phyloP scores from a whole-genome alignment of 1,284 basidiomycete species.

The Austroboletus niveus region DNA sequence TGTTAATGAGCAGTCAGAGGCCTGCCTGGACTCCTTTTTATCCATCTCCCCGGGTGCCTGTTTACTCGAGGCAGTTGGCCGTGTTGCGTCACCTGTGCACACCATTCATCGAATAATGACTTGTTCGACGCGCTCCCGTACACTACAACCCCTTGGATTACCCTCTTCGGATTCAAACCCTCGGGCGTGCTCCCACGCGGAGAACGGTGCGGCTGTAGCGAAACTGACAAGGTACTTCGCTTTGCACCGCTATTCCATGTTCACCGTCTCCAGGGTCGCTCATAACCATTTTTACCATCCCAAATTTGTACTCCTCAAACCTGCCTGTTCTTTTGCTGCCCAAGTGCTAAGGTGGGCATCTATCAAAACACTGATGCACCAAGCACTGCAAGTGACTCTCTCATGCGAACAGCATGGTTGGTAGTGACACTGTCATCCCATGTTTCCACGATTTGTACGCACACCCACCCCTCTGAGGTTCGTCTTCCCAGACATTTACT shows the following conservation, averaged over 20 bases:
- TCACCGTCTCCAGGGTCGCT: slow-evolving; percentile 6
- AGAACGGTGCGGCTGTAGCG: background rate
- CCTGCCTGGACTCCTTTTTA: slow-evolving; percentile 3
- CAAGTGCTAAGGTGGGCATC: background rate
- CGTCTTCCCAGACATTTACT: too few species aligned
- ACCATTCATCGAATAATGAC: background rate
- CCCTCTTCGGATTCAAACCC: background rate
- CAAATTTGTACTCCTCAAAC: background rate
- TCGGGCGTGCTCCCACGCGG: slow-evolving; percentile 1
- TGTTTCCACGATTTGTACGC: too few species aligned
- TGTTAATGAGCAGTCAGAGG: background rate
- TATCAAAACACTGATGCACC: too few species aligned
- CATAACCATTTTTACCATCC: background rate
- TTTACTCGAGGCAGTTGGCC: background rate
- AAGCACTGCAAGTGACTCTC: too few species aligned
- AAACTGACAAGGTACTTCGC: background rate
- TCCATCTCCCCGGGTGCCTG: background rate
- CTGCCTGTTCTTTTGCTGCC: background rate
- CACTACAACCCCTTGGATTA: slow-evolving; percentile 1
- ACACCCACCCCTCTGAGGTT: too few species aligned
- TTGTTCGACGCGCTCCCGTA: background rate
- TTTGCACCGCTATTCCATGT: slow-evolving; percentile 8
- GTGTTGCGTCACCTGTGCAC: slow-evolving; percentile 9
- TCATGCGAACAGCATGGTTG: too few species aligned
- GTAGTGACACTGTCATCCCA: too few species aligned